Evolutionary conservation across 768 basidiomycete species (phyloP), one percentile per base, ranked within the genome.

Genomic region (Podaxis rugospora): DNA sequence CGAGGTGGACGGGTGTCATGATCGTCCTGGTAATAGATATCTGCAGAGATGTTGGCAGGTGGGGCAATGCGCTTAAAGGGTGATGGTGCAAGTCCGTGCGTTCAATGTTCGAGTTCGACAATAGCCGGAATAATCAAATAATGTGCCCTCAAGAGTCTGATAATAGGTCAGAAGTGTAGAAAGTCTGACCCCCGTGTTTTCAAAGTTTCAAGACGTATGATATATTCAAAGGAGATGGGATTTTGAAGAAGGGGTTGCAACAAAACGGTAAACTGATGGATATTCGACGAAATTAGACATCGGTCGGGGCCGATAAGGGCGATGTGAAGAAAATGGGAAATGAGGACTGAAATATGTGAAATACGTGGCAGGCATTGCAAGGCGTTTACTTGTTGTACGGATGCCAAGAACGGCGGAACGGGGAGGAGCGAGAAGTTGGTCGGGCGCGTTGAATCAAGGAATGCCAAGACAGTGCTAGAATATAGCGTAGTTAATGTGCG

Each of bases 401-500:
- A 39, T 57, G 55, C 55, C 55, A 57, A 57, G 55, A 32, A n/a
- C 18, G 21, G 46, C 42, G 28, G 55, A 49, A 47, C 28, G 49
- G 55, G 4, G 50, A 51, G 27, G 50, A 51, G 40, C 40, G 40
- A 51, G 28, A 47, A 47, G 27, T 10, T 36, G n/a, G 35, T 23
- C 28, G 51, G 55, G 27, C 18, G 40, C 37, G 7, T 21, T 40
- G 54, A 21, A 16, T 25, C 13, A 44, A 44, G 40, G 55, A 39
- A 49, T n/a, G 55, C 55, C 55, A 57, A 57, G 55, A 57, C n/a
- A 32, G 55, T 9, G 32, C 55, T 57, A 57, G 44, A n/a, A 47
- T 47, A 57, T 35, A 47, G 39, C 39, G 55, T 44, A 25, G 55
- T 44, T 55, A 55, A 57, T 49, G 13, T 35, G 27, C 28, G 55